Evolutionary conservation across 371 early-diverging fungal genomes (phyloP).

Genomic region (Circinella minor): DNA sequence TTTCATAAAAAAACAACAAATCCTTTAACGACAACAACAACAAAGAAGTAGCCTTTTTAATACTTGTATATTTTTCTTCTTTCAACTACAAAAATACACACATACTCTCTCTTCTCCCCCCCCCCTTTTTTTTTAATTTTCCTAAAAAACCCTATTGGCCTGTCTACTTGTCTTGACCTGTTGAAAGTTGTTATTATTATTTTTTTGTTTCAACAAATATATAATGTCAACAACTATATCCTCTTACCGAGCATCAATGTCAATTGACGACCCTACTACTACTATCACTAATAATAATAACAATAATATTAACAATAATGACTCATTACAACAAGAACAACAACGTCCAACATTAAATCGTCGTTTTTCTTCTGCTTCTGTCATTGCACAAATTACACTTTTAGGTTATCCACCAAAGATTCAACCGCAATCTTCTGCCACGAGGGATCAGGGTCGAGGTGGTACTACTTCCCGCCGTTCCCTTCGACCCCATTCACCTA

Average conservation of each 20-base stretch:
- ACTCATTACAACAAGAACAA: constrained; percentile 8
- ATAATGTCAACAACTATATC: constrained; percentile 5
- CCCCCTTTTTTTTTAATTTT: constrained; percentile 11
- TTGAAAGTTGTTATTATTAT: not conserved
- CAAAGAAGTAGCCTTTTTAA: too few relatives aligned
- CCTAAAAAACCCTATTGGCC: constrained; percentile 9
- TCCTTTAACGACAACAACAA: too few relatives aligned
- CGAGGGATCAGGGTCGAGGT: constrained; percentile 35
- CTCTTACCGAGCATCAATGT: constrained; percentile 6
- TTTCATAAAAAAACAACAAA: not conserved
- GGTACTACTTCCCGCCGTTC: constrained; percentile 17
- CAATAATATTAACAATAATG: not conserved
- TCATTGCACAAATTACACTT: constrained; percentile 28
- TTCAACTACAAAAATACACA: not conserved
- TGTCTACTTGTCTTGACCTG: too few relatives aligned
- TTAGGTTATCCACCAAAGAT: constrained; percentile 35
- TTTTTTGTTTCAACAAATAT: not conserved
- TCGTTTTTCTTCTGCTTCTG: constrained; percentile 17
- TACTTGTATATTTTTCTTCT: too few relatives aligned
- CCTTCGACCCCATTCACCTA: constrained; percentile 21
- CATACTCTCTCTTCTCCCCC: constrained; percentile 9
- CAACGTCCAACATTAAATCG: constrained; percentile 7
- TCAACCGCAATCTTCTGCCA: constrained; percentile 51
- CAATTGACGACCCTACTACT: not conserved
- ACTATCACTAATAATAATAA: too few relatives aligned